Evolutionary conservation across 2,329 filamentous ascomycete genomes (phyloP).

Genomic region (Alternaria atra): DNA sequence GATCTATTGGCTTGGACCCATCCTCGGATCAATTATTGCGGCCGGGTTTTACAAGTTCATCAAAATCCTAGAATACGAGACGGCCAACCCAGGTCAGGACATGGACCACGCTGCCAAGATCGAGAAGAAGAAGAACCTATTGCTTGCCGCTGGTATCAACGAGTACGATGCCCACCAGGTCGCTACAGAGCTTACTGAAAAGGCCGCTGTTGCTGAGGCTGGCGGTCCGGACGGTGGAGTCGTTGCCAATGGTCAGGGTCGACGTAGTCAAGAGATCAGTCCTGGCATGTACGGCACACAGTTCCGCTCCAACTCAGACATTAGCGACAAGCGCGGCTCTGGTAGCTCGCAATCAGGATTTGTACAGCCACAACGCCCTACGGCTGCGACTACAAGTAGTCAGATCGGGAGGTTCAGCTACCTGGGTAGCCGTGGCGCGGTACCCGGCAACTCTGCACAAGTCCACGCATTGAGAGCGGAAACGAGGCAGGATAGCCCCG

Average conservation of each 20-base stretch:
- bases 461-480: slow-evolving; percentile 9
- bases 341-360: slow-evolving; percentile 12
- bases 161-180: slow-evolving; percentile 26
- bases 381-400: slow-evolving; percentile 14
- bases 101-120: slow-evolving; percentile 24
- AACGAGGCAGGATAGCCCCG: slow-evolving; percentile 19
- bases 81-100: slow-evolving; percentile 44
- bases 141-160: slow-evolving; percentile 29
- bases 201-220: slow-evolving; percentile 4
- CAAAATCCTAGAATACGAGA: slow-evolving; percentile 47
- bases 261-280: slow-evolving; percentile 5
- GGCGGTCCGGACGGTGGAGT: slow-evolving; percentile 17
- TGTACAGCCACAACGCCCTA: slow-evolving; percentile 17
- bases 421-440: slow-evolving; percentile 21
- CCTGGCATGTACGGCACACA: slow-evolving; percentile 20
- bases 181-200: slow-evolving; percentile 25
- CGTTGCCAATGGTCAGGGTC: slow-evolving; percentile 22
- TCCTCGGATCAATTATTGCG: slow-evolving; percentile 54
- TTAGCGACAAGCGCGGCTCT: slow-evolving; percentile 15
- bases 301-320: slow-evolving; percentile 10
- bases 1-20: slow-evolving; percentile 58
- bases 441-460: slow-evolving; percentile 10
- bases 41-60: slow-evolving; percentile 59
- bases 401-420: slow-evolving; percentile 27
- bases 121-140: slow-evolving; percentile 18